A percentile compares a stretch with the other conserved stretches of the same genome.
Evolutionary conservation across 1,284 basidiomycete species (phyloP).

Genomic region (Rhizoctonia solani): DNA sequence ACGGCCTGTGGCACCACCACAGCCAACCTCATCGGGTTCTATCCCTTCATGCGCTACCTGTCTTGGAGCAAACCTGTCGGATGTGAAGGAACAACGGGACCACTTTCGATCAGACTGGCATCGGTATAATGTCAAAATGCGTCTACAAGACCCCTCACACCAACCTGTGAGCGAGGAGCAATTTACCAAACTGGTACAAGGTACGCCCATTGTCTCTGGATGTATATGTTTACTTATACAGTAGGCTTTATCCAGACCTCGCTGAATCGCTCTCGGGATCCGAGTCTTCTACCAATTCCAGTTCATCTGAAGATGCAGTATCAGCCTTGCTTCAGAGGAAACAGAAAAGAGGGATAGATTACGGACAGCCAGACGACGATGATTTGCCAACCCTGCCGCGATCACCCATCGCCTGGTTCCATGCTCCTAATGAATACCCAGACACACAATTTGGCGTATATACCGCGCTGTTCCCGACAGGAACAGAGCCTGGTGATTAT

Average conservation of each 20-base stretch:
- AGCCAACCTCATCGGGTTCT: constrained; percentile 39
- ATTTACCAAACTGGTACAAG: constrained; percentile 78
- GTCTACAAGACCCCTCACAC: constrained; percentile 61
- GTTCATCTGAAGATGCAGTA: constrained; percentile 63
- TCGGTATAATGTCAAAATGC: constrained; percentile 91
- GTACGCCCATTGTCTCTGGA: constrained; percentile 50
- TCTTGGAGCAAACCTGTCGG: constrained; percentile 67
- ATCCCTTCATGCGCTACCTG: constrained; percentile 69
- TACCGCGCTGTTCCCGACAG: constrained; percentile 68
- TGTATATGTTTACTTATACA: background rate
- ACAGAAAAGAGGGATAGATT: constrained; percentile 52
- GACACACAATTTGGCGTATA: constrained; percentile 90
- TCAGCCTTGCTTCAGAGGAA: constrained; percentile 66
- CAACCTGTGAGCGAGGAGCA: constrained; percentile 62
- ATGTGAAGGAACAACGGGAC: constrained; percentile 79
- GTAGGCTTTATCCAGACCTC: constrained; percentile 55
- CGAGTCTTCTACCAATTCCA: constrained; percentile 66
- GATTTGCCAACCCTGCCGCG: constrained; percentile 55
- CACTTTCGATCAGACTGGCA: constrained; percentile 99
- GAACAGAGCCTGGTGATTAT: constrained; percentile 48
- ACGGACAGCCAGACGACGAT: constrained; percentile 48
- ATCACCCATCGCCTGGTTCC: constrained; percentile 88
- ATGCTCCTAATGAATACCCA: constrained; percentile 65
- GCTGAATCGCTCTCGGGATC: constrained; percentile 91
- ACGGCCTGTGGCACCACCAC: constrained; percentile 32